These are phyloP conservation scores for Chaetomium fimeti DNA, from an alignment of 495 filamentous ascomycete species.

Conservation along the genomic window DNA sequence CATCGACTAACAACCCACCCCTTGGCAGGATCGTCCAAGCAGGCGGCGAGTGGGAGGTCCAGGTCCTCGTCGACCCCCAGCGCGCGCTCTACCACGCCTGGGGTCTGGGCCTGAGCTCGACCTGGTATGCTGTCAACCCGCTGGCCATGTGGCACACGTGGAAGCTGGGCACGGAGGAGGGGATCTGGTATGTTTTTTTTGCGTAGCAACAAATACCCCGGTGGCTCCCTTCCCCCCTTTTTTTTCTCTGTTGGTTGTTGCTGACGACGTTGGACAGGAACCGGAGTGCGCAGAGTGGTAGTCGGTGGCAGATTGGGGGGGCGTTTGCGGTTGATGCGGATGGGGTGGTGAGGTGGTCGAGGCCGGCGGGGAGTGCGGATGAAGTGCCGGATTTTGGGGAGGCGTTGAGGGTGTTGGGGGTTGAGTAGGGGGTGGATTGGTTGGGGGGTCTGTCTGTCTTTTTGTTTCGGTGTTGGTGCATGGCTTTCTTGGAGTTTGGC, in stretches of 20 bases:
- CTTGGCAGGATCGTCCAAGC: constrained; percentile 48
- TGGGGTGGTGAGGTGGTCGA: constrained; percentile 51
- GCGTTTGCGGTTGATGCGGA: constrained; percentile 54
- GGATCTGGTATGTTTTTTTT: constrained; percentile 49
- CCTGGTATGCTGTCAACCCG: constrained; percentile 54
- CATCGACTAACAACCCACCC: not conserved
- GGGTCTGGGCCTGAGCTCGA: constrained; percentile 53
- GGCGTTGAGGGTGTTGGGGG: constrained; percentile 38
- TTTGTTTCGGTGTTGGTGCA: not conserved
- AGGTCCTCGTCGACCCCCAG: constrained; percentile 54
- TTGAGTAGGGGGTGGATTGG: constrained; percentile 4
- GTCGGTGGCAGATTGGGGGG: constrained; percentile 57
- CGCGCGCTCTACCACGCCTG: constrained; percentile 53
- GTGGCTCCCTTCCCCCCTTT: too few relatives aligned
- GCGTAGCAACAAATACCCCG: not conserved
- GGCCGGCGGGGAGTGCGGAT: constrained; percentile 43
- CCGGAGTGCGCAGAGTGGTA: constrained; percentile 50
- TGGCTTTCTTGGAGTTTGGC: not conserved
- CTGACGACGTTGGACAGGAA: not conserved
- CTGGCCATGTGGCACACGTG: constrained; percentile 48
- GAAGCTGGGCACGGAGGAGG: constrained; percentile 50
- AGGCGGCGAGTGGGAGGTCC: constrained; percentile 53
- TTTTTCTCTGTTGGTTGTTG: not conserved
- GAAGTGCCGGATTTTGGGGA: constrained; percentile 53
- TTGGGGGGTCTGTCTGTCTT: not conserved